Evolutionary conservation across 2,329 filamentous ascomycete species (phyloP), one percentile per base, ranked within the genome.

Genomic region (Xylaria sp.): DNA sequence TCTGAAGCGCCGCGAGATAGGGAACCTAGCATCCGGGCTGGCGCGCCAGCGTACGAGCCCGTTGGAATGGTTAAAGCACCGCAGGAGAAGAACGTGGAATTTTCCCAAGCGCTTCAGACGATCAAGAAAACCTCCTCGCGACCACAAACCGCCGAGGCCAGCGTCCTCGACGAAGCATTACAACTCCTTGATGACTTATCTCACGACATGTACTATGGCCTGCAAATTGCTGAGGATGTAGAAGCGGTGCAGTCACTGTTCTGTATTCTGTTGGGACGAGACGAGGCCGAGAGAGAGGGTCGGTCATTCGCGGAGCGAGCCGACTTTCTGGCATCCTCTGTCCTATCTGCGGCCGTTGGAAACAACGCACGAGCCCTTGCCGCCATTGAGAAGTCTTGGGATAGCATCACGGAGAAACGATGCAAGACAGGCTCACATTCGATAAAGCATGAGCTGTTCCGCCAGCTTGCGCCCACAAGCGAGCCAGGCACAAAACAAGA

Each of bases 121-220:
- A 72, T 88, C 51, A 83, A 84, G 68, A 78, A 74, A 47, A 77
- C 79, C n/a, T 68, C 70, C 10, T 66, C 63, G 19, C 67, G 40
- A 58, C 64, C 51, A 65, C 72, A 63, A 48, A 67, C 65, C n/a
- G 52, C 54, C 5, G 62, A 70, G 19, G 60, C 62, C 9, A 52
- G 66, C 17, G 73, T 71, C 3, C 76, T 86, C 13, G 80, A 83
- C 40, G 76, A 76, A 10, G 83, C 84, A 0, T 78, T 90, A 7
- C 80, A 84, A 33, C 79, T 79, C 33, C 80, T 90, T n/a, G 80
- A 84, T 63, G 87, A 90, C 6, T 76, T 89, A 27, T 83, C 87
- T 0, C 87, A 90, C 73, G 88, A 90, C 73, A 85, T 90, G 64
- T 90, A 89, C 77, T 90, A 89, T 73, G 88, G 88, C 9, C 77